Base-by-base conservation (phyloP, 805 yeast species). In the Cyberlindnera misumaiensis region DNA sequence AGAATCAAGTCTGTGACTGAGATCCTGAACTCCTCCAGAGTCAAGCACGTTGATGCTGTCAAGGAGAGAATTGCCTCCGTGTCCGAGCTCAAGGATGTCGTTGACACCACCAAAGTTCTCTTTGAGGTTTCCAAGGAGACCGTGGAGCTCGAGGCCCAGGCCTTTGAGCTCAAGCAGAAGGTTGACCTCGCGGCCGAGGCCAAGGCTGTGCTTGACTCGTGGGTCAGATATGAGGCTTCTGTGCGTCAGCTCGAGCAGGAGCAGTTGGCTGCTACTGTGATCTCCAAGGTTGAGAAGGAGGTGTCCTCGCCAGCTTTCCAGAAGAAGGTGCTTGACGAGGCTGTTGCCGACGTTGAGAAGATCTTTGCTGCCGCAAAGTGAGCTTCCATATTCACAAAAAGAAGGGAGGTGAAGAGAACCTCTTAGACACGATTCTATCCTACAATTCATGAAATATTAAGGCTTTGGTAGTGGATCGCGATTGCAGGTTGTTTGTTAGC, bases 141-240 rank as follows among this genome's bases (percentile, higher is more conserved):
- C 47, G 96, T 94, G 52, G 77, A 83, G 70, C 76, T 89, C 59
- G 98, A 93, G 77, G 94, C 96, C 49, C 77, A 87, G 69, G 79
- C 90, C 41, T 93, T 89, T 60, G 95, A 85, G 71, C 77, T 86
- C 64, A 83, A 88, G 73, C 98, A 93, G 75, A 68, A 80, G 62
- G 88, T 86, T 51, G 88, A 80, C 47, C 76, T 88, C 52, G 90
- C 95, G 42, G 55, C 71, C 47, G 96, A 88, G 74, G 97, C 97
- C 59, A 88, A 84, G 73, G 70, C 93, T 42, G 95, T 90, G 45
- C 79, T 93, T 62, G 98, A 93, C 70, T 87, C 97, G 12, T 93
- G 98, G 98, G 97, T 89, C 56, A 86, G 97, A 78, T 85, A 84
- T 68, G 98, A 93, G 75, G 83, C 86, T 53, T 88, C 87, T 63